Base-by-base conservation (phyloP, 2,329 filamentous ascomycete genomes). In the Grosmannia serpens region DNA sequence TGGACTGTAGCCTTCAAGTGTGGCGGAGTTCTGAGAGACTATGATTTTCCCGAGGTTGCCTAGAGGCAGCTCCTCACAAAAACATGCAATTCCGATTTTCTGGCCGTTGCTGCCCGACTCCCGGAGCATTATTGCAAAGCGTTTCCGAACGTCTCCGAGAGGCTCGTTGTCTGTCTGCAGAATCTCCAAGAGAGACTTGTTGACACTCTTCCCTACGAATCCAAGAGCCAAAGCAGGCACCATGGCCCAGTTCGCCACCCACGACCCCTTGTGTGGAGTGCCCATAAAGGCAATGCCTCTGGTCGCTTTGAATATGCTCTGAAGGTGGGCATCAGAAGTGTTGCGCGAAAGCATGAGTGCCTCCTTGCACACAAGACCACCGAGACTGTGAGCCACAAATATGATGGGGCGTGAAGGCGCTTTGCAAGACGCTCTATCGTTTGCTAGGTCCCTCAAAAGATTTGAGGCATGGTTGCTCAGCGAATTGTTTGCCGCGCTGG, bases 361-460 rank as follows among this genome's bases (percentile, higher is more conserved):
- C 51, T 71, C 57, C 59, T 76, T 70, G 62, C 67, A 72, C 13
- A 74, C 69, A 6, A 75, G 63, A 6, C 72, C 73, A 10, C 73
- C 73, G 0, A 59, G 47, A n/a, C 57, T 59, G 53, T 59, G 72
- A 8, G 64, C 66, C 7, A 75, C 65, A 33, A 75, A 71, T 17
- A 74, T 67, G 27, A 73, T 55, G 2, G 68, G 68, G 1, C 67
- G 66, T 38, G 63, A 57, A 11, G 62, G 55, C 7, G 66, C 50
- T 17, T 20, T 35, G 63, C 27, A 52, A 10, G 2, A 17, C 2
- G 53, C 58, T 57, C 69, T 63, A 17, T 70, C 63, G 0, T 56
- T 61, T 4, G 64, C 61, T 46, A 72, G 55, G 46, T 68, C 65
- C 35, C 55, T 61, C 13, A 72, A 53, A 17, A 72, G 62, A 59